phyloP scores from a whole-genome alignment of 2,329 filamentous ascomycete species.

The Trichoderma harzianum region DNA sequence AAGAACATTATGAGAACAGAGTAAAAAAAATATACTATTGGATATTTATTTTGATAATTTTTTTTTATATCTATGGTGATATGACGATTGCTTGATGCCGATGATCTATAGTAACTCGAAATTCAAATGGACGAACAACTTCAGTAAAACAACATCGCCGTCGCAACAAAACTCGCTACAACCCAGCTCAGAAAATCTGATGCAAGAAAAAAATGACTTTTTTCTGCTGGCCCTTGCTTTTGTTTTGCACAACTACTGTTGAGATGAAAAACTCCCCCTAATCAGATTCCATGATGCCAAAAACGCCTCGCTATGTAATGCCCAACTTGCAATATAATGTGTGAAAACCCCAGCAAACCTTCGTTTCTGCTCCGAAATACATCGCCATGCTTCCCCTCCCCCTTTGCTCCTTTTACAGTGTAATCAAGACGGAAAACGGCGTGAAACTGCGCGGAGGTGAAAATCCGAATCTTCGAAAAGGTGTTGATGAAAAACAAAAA shows the following conservation, averaged over 20 bases:
- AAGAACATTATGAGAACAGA: not conserved
- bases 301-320: slow-evolving; percentile 39
- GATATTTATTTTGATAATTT: not conserved
- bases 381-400: not conserved
- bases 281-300: not conserved
- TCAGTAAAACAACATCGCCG: not conserved
- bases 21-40: not conserved
- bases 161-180: not conserved
- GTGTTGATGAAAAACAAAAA: not conserved
- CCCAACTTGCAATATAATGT: slow-evolving; percentile 11
- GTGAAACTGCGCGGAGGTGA: not conserved
- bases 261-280: not conserved
- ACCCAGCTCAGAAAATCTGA: not conserved
- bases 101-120: not conserved
- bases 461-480: not conserved
- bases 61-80: not conserved
- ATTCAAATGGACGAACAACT: not conserved
- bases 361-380: not conserved
- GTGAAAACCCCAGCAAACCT: not conserved
- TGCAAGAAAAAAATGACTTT: not conserved
- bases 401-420: no score
- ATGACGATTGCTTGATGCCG: slow-evolving; percentile 8
- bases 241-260: not conserved
- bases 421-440: not conserved
- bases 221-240: not conserved